phyloP scores from a whole-genome alignment of 139 green algal species.

The Astrephomene gubernaculifera region DNA sequence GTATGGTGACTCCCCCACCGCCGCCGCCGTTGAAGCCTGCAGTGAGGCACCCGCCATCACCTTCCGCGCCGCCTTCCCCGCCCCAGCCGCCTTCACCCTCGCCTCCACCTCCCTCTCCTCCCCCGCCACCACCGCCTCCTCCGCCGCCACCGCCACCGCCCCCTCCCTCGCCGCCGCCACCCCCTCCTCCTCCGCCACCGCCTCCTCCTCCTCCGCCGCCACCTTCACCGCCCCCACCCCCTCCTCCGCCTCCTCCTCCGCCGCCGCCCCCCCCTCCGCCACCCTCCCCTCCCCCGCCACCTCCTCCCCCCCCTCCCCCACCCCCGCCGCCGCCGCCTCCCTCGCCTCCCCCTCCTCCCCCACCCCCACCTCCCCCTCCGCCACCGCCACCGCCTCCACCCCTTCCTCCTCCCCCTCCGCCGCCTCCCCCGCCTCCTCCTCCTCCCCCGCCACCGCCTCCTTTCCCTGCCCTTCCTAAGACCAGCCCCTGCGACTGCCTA shows the following conservation, averaged over 20 bases:
- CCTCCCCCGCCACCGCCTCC: constrained; percentile 21
- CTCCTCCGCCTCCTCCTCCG: not conserved
- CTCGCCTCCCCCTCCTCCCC: constrained; percentile 10
- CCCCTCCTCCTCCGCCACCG: constrained; percentile 1
- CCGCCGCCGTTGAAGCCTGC: not conserved
- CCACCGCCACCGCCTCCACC: constrained; percentile 23
- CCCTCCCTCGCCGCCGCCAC: not conserved
- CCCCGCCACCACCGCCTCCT: not conserved
- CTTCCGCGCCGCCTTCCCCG: not conserved
- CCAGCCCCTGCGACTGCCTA: constrained; percentile 46
- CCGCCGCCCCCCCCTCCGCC: constrained; percentile 13
- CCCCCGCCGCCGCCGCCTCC: constrained; percentile 2
- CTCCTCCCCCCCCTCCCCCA: constrained; percentile 15
- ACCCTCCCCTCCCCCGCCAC: constrained; percentile 4
- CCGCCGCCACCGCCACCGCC: constrained; percentile 30
- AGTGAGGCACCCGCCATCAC: not conserved
- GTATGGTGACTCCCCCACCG: not conserved
- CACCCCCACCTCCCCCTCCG: not conserved
- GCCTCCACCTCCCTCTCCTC: not conserved
- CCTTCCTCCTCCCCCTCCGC: constrained; percentile 24
- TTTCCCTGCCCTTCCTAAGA: not conserved
- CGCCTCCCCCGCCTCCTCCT: not conserved
- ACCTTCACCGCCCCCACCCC: constrained; percentile 2
- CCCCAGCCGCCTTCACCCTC: not conserved
- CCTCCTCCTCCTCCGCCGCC: not conserved